Evolutionary conservation across 129 eudicot genomes (phyloP), one percentile per base, ranked within the genome.

Genomic region (Mikania micrantha): DNA sequence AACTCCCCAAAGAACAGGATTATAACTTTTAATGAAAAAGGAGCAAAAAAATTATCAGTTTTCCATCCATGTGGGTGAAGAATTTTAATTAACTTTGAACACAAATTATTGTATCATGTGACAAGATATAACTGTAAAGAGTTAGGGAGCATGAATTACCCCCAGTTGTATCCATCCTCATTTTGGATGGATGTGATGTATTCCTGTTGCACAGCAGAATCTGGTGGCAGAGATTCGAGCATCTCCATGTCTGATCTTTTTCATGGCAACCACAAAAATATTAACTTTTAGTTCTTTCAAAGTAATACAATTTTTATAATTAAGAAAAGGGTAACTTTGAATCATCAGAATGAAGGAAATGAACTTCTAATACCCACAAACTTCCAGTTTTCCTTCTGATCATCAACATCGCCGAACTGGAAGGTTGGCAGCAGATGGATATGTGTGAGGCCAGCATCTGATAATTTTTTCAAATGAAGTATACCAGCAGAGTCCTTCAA

Each of bases 101-200:
- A 12, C 59, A 22, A 45, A 40, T 64, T 64, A 40, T 34, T 24
- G 58, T 20, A 36, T 44, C 45, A 54, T 31, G 29, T 31, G 67
- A 52, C 19, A 17, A 49, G 39, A 32, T 17, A 34, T 28, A 9
- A 41, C 2, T 11, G 21, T 60, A 32, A 29, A 48, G n/a, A 56
- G 41, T 25, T 35, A 50, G 19, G 57, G 71, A 36, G 22, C 48
- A 65, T 25, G 16, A 63, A 66, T 74, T 75, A 93, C 98, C 98
- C 98, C 98, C 98, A 93, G 42, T 93, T 93, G 83, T 80, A 93
- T 32, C 93, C 92, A 68, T 93, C 98, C 53, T 86, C 95, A 65
- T 88, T 53, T 67, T 85, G 90, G 68, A 88, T 88, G 47, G 95
- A 87, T 29, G 92, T 86, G 76, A 93, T 77, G 66, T 66, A 78